phyloP scores from a whole-genome alignment of 352 stramenopile genomes.

The Pythium phragmiticola region DNA sequence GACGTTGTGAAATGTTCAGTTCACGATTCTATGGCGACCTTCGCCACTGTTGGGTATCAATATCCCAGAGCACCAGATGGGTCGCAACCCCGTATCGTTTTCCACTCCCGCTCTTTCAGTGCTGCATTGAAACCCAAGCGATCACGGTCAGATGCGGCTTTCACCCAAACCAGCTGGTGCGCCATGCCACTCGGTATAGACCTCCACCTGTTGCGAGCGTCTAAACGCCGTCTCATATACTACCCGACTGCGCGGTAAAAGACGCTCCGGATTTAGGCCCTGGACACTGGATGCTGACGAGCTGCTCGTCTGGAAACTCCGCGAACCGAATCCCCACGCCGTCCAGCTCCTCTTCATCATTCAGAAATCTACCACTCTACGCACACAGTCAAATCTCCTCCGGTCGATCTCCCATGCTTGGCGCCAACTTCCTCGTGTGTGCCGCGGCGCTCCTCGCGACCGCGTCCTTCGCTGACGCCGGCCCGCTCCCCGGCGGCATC shows the following conservation, averaged over 20 bases:
- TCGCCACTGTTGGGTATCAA: constrained; percentile 1
- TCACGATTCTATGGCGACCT: neutral
- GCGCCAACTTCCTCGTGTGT: constrained; percentile 18
- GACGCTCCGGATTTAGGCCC: too few species aligned
- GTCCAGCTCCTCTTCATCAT: constrained; percentile 11
- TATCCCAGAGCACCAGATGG: constrained; percentile 13
- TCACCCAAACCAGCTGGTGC: constrained; percentile 3
- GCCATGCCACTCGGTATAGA: neutral
- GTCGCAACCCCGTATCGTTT: neutral
- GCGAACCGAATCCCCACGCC: neutral
- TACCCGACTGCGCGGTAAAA: too few species aligned
- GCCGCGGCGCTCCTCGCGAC: constrained; percentile 14
- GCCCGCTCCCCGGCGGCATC: constrained; percentile 32
- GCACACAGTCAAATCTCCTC: neutral
- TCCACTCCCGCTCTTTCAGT: constrained; percentile 2
- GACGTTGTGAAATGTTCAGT: neutral
- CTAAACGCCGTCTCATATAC: neutral
- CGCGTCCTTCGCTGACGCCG: constrained; percentile 11
- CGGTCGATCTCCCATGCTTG: constrained; percentile 10
- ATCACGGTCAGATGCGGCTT: constrained; percentile 7
- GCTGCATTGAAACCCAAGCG: neutral
- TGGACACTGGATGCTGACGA: neutral
- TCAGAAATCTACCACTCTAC: neutral
- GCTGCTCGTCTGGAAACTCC: constrained; percentile 1
- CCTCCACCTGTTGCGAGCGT: neutral